Evolutionary conservation across 2,329 filamentous ascomycete species (phyloP), one percentile per base, ranked within the genome.

Genomic region (Cyphellophora attinorum): DNA sequence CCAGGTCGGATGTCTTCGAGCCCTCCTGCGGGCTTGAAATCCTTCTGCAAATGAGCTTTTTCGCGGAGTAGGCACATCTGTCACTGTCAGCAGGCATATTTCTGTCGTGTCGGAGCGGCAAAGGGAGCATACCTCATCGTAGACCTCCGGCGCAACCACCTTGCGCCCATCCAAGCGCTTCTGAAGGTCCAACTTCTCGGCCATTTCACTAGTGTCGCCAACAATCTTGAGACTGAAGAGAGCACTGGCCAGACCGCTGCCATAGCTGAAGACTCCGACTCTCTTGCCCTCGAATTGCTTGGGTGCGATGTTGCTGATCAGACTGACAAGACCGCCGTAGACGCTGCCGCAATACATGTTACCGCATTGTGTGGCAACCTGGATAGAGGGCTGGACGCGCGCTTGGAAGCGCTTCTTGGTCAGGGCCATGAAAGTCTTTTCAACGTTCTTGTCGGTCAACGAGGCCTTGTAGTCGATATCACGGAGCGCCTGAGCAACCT

Each of bases 381-480:
- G 73, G 56, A 83, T 79, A 51, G 70, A 67, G 34, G 81, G 80
- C 56, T 70, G 68, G 50, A 91, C 79, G 51, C 83, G 79, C 62
- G 88, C 81, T 55, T 76, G 72, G 64, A 84, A 89, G 50, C 74
- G 75, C 72, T 88, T 88, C 76, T 91, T 89, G 59, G 80, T 79
- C 50, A 89, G 69, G 38, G 57, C 69, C 79, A 91, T 84, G 60
- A 91, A 91, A 43, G 79, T 80, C 76, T 89, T 91, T 70, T 91
- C 84, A 25, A 91, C 73, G 34, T 69, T 72, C 70, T 85, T 88
- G 68, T 91, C 84, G 42, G 74, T 76, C 50, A 91, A 62, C 3
- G 84, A 89, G 62, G 79, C 77, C 54, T 79, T 68, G 61, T 89
- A 89, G 55, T 83, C 78, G 62, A 91, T 70, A 51, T 85, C 80